Base-by-base conservation (phyloP, 31 red algal species). In the Pterothamnion heteromorphum region DNA sequence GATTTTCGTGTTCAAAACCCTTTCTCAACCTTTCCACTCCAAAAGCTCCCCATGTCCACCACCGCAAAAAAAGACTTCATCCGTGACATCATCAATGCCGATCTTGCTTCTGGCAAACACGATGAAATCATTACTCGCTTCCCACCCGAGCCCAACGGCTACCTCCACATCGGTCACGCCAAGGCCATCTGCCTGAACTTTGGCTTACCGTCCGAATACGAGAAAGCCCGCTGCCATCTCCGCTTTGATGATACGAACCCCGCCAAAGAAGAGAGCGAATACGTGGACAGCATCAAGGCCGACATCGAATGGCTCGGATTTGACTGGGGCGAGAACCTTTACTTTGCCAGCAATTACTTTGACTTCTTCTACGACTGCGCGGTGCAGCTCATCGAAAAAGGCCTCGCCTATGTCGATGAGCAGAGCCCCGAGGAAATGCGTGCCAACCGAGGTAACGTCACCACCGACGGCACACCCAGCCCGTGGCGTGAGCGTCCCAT, bases 241-340 rank as follows among this genome's bases (percentile, higher is more conserved):
- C 96, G 98, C 36, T 99, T 99, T 91, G 98, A 99, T 57, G 98
- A 99, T 89, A 99, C 98, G 24, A 99, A 99, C 74, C 96, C 98
- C 23, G 93, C 92, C 32, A 97, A 98, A 43, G 94, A 96, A 80
- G 98, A 95, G 21, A 92, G 92, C 92, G 98, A 95, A 38, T 99
- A 95, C 92, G 96, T 98, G 80, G 94, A 97, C 74, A 89, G 93
- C 41, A 97, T 99, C 57, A 71, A 97, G 3, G 92, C 74, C 28
- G 98, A 99, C 91, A 80, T 97, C 3, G 81, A 80, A 1, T 82
- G 87, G 30, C 92, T 99, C 4, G 98, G 96, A 3, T 95, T 99
- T 26, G 91, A 93, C 36, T 95, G 96, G 3, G 93, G 98, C 80
- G 35, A 86, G 4, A 88, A 98, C 30, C 95, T 97, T 57, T 99